Conservation (phyloP, 169 alveolate species). For the Miamiensis avidus region DNA sequence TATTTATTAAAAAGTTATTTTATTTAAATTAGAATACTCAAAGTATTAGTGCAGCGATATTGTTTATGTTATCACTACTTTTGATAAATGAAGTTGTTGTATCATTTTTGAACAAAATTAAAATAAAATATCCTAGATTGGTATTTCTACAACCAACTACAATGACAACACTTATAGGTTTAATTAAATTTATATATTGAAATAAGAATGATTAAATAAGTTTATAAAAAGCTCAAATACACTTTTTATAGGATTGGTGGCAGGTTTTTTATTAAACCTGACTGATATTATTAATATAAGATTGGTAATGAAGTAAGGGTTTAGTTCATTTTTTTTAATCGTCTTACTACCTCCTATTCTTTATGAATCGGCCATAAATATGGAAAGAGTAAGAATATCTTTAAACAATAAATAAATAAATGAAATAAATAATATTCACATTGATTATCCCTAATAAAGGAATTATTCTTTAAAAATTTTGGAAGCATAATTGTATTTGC, state of each 20-base stretch:
- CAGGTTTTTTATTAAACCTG: neutral
- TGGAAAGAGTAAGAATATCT: conserved; percentile 36
- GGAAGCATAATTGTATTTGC: conserved; percentile 71
- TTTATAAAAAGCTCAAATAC: neutral
- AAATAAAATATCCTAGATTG: neutral
- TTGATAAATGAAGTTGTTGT: neutral
- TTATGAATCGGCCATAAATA: conserved; percentile 68
- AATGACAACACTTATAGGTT: neutral
- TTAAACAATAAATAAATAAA: neutral
- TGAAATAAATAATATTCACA: neutral
- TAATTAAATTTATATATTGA: neutral
- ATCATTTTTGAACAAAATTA: neutral
- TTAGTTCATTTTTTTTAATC: conserved; percentile 49
- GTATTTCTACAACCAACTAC: neutral
- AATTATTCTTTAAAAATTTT: conserved; percentile 56
- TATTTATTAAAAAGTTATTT: too few species aligned
- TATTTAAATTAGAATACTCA: neutral
- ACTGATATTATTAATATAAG: neutral
- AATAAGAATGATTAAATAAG: neutral
- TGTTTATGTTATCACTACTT: neutral
- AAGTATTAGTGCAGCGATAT: neutral
- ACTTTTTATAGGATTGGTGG: neutral
- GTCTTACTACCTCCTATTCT: conserved; percentile 71
- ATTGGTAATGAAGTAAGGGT: conserved; percentile 1
- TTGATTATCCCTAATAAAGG: neutral